A percentile compares a stretch with the other conserved stretches of the same genome.
phyloP scores from a whole-genome alignment of 208 protist species.

The Leptomonas seymouri region DNA sequence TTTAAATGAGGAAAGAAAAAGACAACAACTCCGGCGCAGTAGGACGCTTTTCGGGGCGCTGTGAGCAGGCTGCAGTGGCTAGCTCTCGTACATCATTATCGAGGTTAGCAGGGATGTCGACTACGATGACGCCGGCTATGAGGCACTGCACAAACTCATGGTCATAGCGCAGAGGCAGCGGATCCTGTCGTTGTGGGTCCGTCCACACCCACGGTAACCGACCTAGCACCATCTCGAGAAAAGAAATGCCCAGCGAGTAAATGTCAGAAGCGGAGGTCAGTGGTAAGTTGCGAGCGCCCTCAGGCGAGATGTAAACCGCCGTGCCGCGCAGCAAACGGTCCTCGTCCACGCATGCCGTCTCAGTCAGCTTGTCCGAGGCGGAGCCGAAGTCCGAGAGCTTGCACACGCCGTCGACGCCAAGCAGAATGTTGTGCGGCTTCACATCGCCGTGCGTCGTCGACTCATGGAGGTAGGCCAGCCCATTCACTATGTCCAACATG shows the following conservation, averaged over 20 bases:
- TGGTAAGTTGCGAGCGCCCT: constrained; percentile 61
- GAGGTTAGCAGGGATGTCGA: constrained; percentile 61
- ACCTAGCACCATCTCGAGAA: constrained; percentile 83
- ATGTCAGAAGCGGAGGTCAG: constrained; percentile 76
- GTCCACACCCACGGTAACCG: constrained; percentile 70
- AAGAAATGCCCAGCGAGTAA: constrained; percentile 77
- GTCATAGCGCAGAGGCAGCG: constrained; percentile 39
- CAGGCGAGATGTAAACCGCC: constrained; percentile 84
- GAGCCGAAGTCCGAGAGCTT: constrained; percentile 90
- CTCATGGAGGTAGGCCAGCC: constrained; percentile 79
- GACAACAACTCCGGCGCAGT: constrained; percentile 59
- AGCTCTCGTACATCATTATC: constrained; percentile 56
- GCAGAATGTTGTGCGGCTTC: constrained; percentile 89
- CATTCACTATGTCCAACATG: constrained; percentile 76
- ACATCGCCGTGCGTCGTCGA: constrained; percentile 85
- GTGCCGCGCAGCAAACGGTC: constrained; percentile 71
- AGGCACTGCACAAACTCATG: constrained; percentile 72
- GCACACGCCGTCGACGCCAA: constrained; percentile 78
- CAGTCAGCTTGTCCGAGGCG: constrained; percentile 51
- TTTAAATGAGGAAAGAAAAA: constrained; percentile 56
- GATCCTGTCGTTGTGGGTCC: constrained; percentile 34
- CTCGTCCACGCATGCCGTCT: constrained; percentile 36
- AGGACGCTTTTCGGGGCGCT: constrained; percentile 50
- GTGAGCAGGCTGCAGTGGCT: constrained; percentile 54
- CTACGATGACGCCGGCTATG: constrained; percentile 47